Evolutionary conservation across 768 basidiomycete species (phyloP), one percentile per base, ranked within the genome.

Genomic region (Trametes maxima): DNA sequence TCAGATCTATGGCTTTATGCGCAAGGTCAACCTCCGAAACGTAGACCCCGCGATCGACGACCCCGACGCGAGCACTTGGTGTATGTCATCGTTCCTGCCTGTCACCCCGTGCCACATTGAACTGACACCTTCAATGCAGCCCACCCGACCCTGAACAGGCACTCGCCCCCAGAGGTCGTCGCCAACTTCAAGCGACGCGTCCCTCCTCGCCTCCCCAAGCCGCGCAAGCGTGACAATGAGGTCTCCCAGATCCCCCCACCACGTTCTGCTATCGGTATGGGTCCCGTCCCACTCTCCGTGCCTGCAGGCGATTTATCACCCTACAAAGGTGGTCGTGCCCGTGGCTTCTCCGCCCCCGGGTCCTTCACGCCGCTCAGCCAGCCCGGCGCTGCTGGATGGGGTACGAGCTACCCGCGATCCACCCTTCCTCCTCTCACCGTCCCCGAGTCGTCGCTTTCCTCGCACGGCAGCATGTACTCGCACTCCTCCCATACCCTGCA

Each of bases 1-100:
- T 24, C 67, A 96, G 94, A 97, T 97, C 77, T 97, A 97, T 80
- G 95, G 94, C 66, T 97, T 95, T 81, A 95, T 95, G 92, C 93
- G 94, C 77, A 95, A 96, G 76, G 92, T 96, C 73, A 95, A 95
- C 80, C 82, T 95, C 68, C 89, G 92, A 73, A 94, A 95, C 78
- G 90, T 95, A 74, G 94, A 95, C 80, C 91, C 92, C 64, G 92
- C 91, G 64, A 95, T 95, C 67, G 90, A 92, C 77, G 94, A 96
- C 77, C 94, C 94, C 64, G 94, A 97, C 78, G 94, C 94, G 14
- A 94, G 92, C 75, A 95, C 94, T 64, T 97, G 94, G 94, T 95
- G 94, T 95, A 80, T 73, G 94, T 85, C 51, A 19, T 53, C 54
- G 60, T 54, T 61, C 25, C 54, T 25, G 60, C 62, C 51, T 63